phyloP scores from a whole-genome alignment of 1,284 basidiomycete species.

The Moesziomyces globuligerus region DNA sequence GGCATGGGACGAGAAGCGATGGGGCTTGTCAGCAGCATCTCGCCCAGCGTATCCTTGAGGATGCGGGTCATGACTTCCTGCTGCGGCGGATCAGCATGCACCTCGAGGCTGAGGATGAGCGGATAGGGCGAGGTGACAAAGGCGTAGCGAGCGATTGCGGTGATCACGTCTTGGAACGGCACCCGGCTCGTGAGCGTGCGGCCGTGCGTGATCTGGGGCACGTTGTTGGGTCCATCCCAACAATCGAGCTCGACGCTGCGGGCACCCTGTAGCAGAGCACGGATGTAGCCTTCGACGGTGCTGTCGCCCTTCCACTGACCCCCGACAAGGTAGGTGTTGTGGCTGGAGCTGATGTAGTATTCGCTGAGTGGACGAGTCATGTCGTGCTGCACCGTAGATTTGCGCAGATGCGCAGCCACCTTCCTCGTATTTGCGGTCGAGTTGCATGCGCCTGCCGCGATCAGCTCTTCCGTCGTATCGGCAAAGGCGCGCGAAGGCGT shows the following conservation, averaged over 20 bases:
- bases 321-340: slow-evolving; percentile 97
- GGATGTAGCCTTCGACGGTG: slow-evolving; percentile 94
- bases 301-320: slow-evolving; percentile 92
- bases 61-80: slow-evolving; percentile 84
- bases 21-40: slow-evolving; percentile 71
- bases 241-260: slow-evolving; percentile 88
- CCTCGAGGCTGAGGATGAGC: slow-evolving; percentile 91
- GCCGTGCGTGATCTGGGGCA: slow-evolving; percentile 78
- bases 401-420: slow-evolving; percentile 38
- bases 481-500: slow-evolving; percentile 42
- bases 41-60: slow-evolving; percentile 82
- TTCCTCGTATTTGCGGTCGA: slow-evolving; percentile 33
- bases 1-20: slow-evolving; percentile 68
- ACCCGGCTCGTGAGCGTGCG: slow-evolving; percentile 91
- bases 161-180: slow-evolving; percentile 82
- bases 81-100: slow-evolving; percentile 84
- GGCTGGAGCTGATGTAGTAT: slow-evolving; percentile 92
- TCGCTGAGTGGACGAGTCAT: slow-evolving; percentile 84
- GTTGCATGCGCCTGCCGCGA: slow-evolving; percentile 36
- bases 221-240: slow-evolving; percentile 80
- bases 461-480: slow-evolving; percentile 38
- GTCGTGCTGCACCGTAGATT: slow-evolving; percentile 47
- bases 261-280: slow-evolving; percentile 88
- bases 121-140: slow-evolving; percentile 94
- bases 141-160: slow-evolving; percentile 89